Evolutionary conservation across 1,139 yeast genomes (phyloP), one percentile per base, ranked within the genome.

Genomic region (Blastobotrys arbuscula): DNA sequence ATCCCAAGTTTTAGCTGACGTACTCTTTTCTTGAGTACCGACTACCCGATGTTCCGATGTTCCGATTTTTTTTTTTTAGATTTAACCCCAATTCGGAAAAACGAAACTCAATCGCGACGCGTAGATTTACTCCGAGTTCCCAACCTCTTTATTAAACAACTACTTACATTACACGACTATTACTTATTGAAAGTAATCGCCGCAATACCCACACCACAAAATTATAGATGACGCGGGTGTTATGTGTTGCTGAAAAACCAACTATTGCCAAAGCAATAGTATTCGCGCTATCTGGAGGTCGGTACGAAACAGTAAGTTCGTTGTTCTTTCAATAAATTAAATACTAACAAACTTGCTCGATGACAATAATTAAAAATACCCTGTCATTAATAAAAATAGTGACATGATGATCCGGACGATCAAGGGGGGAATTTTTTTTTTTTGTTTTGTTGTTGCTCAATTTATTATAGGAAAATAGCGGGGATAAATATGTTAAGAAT

Each of bases 211-310:
- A 24, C 28, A 6, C 28, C 28, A 24, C 28, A 33, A n/a, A 33
- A 33, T 15, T n/a, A n/a, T n/a, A 15, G 23, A 37, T 39, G 21
- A 83, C 84, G 89, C 81, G 73, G 61, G 79, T 94, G 6, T 77
- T 94, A 48, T 92, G 97, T 68, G 97, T 94, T 51, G 98, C 99
- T 1, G 99, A 94, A 69, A 94, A 94, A 68, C 95, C 95, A 49
- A 86, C 96, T 1, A 92, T 94, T 47, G 95, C 97, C 9, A 87
- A 84, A 63, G 85, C 89, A 23, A 92, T 94, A 13, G 79, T 96
- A 0, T 64, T 68, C 30, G 81, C 83, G 1, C 75, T 92, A 3
- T 81, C 92, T 20, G 96, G 96, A 6, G 41, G 30, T 15, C 63
- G 76, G 3, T 70, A 74, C 28, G 62, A 15, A 10, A 35, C 47